These are phyloP conservation scores for Apiospora kogelbergensis DNA, from an alignment of 2,329 filamentous ascomycete genomes.

Conservation along the genomic window DNA sequence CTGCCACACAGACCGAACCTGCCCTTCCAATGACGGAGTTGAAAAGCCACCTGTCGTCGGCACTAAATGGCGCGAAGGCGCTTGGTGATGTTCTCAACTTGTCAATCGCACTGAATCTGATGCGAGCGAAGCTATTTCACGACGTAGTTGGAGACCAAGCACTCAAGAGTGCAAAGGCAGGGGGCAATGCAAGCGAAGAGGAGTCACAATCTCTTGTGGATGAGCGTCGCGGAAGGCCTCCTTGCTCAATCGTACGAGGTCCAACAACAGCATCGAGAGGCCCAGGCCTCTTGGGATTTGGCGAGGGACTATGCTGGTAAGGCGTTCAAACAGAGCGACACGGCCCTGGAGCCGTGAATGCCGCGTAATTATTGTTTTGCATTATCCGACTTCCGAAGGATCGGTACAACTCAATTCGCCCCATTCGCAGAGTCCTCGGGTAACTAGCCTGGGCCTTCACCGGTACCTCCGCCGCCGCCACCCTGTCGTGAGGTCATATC, in stretches of 20 bases:
- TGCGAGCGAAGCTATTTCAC: conserved; percentile 80
- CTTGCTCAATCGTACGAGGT: conserved; percentile 73
- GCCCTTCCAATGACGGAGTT: conserved; percentile 70
- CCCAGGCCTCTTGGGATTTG: conserved; percentile 41
- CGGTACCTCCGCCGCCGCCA: not conserved
- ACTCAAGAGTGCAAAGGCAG: conserved; percentile 72
- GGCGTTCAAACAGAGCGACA: conserved; percentile 18
- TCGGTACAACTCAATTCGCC: not conserved
- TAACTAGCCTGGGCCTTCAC: not conserved
- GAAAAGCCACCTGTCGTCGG: conserved; percentile 75
- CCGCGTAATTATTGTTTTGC: not conserved
- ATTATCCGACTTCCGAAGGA: not conserved
- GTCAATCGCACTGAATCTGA: conserved; percentile 81
- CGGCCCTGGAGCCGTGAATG: not conserved
- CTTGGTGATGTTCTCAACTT: conserved; percentile 77
- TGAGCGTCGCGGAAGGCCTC: conserved; percentile 78
- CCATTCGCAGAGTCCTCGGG: not conserved
- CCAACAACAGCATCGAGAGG: conserved; percentile 62
- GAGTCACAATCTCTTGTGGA: conserved; percentile 73
- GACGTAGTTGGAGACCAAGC: conserved; percentile 80
- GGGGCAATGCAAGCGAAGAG: conserved; percentile 66
- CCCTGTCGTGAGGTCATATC: not conserved
- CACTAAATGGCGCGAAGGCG: conserved; percentile 67
- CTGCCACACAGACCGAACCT: conserved; percentile 63
- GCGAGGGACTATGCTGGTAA: conserved; percentile 26